Conservation (phyloP, 2,329 filamentous ascomycete species). For the Pseudocercospora fuligena region DNA sequence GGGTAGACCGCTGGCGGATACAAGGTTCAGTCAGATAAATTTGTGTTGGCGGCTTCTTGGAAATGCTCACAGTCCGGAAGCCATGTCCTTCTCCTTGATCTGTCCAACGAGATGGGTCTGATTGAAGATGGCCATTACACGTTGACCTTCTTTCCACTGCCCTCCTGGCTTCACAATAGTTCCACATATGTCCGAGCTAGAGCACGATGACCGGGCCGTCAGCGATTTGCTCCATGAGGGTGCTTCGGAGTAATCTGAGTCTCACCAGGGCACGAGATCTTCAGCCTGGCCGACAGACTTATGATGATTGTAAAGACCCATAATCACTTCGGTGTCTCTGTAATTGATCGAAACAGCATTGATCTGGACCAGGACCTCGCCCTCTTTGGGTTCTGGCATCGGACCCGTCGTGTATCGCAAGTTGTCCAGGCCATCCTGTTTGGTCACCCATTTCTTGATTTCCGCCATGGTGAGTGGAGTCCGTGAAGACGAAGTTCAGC, state of each 20-base stretch:
- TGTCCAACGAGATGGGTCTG: slow-evolving; percentile 63
- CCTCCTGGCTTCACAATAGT: slow-evolving; percentile 58
- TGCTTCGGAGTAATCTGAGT: not conserved
- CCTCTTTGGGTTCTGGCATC: slow-evolving; percentile 43
- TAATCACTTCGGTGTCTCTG: slow-evolving; percentile 62
- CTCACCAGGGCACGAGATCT: slow-evolving; percentile 61
- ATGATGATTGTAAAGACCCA: slow-evolving; percentile 71
- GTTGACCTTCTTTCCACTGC: slow-evolving; percentile 62
- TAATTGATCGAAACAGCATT: slow-evolving; percentile 60
- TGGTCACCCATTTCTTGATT: slow-evolving; percentile 44
- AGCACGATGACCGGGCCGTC: not conserved
- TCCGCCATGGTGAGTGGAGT: slow-evolving; percentile 9
- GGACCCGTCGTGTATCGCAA: slow-evolving; percentile 42
- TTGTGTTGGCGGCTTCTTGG: not conserved
- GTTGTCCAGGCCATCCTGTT: slow-evolving; percentile 50
- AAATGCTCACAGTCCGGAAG: slow-evolving; percentile 52
- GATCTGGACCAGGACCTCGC: slow-evolving; percentile 58
- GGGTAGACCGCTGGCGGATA: slow-evolving; percentile 55
- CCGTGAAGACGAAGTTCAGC: not conserved
- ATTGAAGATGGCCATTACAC: slow-evolving; percentile 70
- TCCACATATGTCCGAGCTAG: slow-evolving; percentile 70
- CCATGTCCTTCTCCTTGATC: slow-evolving; percentile 60
- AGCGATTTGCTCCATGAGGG: not conserved
- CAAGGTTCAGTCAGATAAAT: not conserved
- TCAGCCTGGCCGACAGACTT: slow-evolving; percentile 52